Conservation (phyloP, 306 rosid species). For the Fragaria nilgerrensis region DNA sequence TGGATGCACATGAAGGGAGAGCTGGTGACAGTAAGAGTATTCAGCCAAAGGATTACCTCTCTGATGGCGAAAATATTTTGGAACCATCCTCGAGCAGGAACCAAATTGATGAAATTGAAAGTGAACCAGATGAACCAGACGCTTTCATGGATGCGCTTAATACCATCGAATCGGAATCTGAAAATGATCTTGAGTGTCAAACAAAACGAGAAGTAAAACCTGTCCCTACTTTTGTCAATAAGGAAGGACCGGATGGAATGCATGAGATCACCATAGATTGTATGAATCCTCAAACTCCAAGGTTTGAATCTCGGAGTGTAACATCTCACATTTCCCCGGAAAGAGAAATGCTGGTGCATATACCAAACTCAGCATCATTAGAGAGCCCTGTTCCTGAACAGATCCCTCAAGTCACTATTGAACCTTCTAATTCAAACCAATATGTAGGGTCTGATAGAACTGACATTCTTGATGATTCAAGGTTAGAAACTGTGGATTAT, state of each 20-base stretch:
- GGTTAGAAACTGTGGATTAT: conserved; percentile 35
- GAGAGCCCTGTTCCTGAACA: conserved; percentile 27
- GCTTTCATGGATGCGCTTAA: conserved; percentile 89
- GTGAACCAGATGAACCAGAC: conserved; percentile 86
- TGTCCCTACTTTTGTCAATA: conserved; percentile 23
- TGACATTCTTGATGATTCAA: conserved; percentile 29
- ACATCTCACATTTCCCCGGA: conserved; percentile 34
- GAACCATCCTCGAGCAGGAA: conserved; percentile 35
- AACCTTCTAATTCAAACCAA: conserved; percentile 34
- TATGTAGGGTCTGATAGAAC: conserved; percentile 23
- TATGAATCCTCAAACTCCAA: conserved; percentile 36
- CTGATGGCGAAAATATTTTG: conserved; percentile 37
- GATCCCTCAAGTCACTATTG: conserved; percentile 30
- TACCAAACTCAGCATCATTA: conserved; percentile 21
- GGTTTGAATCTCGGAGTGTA: conserved; percentile 36
- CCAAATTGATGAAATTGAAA: conserved; percentile 62
- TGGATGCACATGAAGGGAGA: conserved; percentile 35
- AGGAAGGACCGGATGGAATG: conserved; percentile 38
- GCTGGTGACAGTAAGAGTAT: conserved; percentile 34
- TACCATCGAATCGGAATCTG: conserved; percentile 83
- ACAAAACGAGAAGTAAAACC: conserved; percentile 63
- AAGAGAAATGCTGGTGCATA: conserved; percentile 27
- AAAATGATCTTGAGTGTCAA: conserved; percentile 69
- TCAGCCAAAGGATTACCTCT: conserved; percentile 36
- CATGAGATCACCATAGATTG: conserved; percentile 35